These are phyloP conservation scores for Yamadazyma songkhlaensis DNA, from an alignment of 1,139 yeast genomes.

Conservation along the genomic window DNA sequence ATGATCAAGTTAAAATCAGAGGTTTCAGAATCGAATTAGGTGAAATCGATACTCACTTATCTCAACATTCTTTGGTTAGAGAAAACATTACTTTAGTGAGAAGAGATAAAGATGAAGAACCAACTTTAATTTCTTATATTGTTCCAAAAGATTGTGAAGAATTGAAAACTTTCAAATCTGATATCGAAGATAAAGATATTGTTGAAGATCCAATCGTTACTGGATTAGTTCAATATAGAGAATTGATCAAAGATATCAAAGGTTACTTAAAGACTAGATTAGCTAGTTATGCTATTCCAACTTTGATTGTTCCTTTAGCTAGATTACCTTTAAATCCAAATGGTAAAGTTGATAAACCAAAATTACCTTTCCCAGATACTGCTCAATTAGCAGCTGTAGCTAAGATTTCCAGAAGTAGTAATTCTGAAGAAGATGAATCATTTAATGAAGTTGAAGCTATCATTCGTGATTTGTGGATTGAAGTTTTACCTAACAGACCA, in stretches of 20 bases:
- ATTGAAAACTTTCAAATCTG: slow-evolving; percentile 48
- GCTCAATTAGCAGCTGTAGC: slow-evolving; percentile 78
- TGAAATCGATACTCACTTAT: slow-evolving; percentile 94
- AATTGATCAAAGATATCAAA: slow-evolving; percentile 77
- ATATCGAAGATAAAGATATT: slow-evolving; percentile 26
- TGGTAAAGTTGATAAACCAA: slow-evolving; percentile 97
- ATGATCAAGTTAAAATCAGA: slow-evolving; percentile 96
- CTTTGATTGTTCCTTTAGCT: slow-evolving; percentile 82
- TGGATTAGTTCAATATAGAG: slow-evolving; percentile 75
- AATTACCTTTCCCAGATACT: slow-evolving; percentile 89
- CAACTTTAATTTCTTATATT: slow-evolving; percentile 83
- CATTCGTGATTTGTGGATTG: slow-evolving; percentile 81
- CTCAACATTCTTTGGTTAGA: slow-evolving; percentile 87
- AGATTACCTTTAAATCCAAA: slow-evolving; percentile 94
- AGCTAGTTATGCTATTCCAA: slow-evolving; percentile 92
- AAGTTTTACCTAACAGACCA: slow-evolving; percentile 82
- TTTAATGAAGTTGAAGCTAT: slow-evolving; percentile 58
- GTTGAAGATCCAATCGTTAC: slow-evolving; percentile 65
- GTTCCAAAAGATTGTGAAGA: slow-evolving; percentile 76
- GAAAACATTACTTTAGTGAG: slow-evolving; percentile 93
- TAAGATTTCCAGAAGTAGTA: slow-evolving; percentile 32
- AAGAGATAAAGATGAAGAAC: slow-evolving; percentile 89
- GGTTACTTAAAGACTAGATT: slow-evolving; percentile 80
- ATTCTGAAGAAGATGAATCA: slow-evolving; percentile 32
- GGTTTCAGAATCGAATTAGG: slow-evolving; percentile 98